Percentiles rank a stretch among this genome's conserved stretches.
Evolutionary conservation across 805 yeast genomes (phyloP).

Genomic region (Hanseniaspora meyeri): DNA sequence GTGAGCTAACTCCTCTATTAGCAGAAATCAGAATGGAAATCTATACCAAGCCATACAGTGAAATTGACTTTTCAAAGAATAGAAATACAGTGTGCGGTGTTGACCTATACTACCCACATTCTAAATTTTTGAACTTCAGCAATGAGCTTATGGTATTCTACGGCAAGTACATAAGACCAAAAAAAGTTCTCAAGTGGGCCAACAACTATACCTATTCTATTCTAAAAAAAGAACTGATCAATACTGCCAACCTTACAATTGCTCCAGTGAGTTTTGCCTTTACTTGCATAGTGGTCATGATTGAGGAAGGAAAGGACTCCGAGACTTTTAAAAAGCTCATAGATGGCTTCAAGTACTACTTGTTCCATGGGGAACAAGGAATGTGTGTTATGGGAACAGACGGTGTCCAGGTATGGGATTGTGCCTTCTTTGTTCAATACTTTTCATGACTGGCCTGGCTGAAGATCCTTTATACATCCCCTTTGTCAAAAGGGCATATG

Average conservation of each 20-base stretch:
- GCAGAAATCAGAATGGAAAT: conserved; percentile 62
- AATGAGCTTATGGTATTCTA: conserved; percentile 51
- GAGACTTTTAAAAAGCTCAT: conserved; percentile 42
- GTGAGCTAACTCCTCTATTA: conserved; percentile 54
- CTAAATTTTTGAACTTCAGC: conserved; percentile 46
- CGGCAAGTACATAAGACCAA: conserved; percentile 64
- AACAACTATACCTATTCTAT: conserved; percentile 46
- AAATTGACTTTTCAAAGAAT: conserved; percentile 55
- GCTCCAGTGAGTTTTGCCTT: conserved; percentile 92
- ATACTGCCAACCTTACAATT: conserved; percentile 71
- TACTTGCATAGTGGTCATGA: conserved; percentile 56
- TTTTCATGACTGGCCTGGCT: conserved; percentile 68
- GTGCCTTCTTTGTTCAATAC: conserved; percentile 80
- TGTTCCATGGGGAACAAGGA: conserved; percentile 83
- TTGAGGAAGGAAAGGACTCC: conserved; percentile 62
- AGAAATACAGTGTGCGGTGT: conserved; percentile 82
- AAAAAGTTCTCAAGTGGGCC: conserved; percentile 47
- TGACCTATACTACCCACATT: conserved; percentile 89
- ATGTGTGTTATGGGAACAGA: conserved; percentile 92
- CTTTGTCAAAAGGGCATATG: conserved; percentile 51
- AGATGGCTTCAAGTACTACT: conserved; percentile 56
- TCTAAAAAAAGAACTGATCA: conserved; percentile 58
- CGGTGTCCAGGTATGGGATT: conserved; percentile 96
- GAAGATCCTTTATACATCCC: conserved; percentile 53
- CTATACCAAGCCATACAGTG: conserved; percentile 51